A percentile compares a stretch with the other conserved stretches of the same genome.
Conservation (phyloP, 129 eudicot genomes). For the Flaveria brownii region DNA sequence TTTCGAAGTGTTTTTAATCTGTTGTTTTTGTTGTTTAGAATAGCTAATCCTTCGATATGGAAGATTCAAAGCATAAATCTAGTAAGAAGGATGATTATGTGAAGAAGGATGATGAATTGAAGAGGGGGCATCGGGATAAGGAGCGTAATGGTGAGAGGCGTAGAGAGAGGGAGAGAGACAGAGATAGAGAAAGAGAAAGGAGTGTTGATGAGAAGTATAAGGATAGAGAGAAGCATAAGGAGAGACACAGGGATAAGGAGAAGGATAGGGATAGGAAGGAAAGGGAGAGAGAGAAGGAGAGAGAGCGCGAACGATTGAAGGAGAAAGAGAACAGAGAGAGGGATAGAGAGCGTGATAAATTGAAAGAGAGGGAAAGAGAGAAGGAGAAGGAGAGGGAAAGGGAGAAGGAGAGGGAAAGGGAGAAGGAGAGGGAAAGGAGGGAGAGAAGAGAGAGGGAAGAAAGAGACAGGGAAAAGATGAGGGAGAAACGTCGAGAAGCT, state of each 20-base stretch:
- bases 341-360: not conserved
- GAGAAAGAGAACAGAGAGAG: constrained; percentile 39
- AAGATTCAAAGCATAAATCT: constrained; percentile 45
- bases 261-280: constrained; percentile 41
- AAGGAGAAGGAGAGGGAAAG: constrained; percentile 39
- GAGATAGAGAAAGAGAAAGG: constrained; percentile 46
- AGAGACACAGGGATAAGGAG: constrained; percentile 50
- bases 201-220: constrained; percentile 55
- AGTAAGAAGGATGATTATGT: constrained; percentile 43
- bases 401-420: constrained; percentile 48
- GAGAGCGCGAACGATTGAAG: constrained; percentile 37
- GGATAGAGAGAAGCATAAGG: constrained; percentile 53
- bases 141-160: constrained; percentile 53
- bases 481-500: constrained; percentile 56
- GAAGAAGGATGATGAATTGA: constrained; percentile 40
- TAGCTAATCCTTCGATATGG: constrained; percentile 24
- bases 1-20: not conserved
- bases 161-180: constrained; percentile 46
- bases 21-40: constrained; percentile 16
- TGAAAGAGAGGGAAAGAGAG: constrained; percentile 33
- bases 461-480: constrained; percentile 42
- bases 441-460: constrained; percentile 41
- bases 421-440: constrained; percentile 46
- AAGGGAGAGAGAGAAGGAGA: constrained; percentile 15
- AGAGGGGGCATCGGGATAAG: constrained; percentile 51